Base-by-base conservation (phyloP, 371 early-diverging fungal species). In the Mortierella sp. region DNA sequence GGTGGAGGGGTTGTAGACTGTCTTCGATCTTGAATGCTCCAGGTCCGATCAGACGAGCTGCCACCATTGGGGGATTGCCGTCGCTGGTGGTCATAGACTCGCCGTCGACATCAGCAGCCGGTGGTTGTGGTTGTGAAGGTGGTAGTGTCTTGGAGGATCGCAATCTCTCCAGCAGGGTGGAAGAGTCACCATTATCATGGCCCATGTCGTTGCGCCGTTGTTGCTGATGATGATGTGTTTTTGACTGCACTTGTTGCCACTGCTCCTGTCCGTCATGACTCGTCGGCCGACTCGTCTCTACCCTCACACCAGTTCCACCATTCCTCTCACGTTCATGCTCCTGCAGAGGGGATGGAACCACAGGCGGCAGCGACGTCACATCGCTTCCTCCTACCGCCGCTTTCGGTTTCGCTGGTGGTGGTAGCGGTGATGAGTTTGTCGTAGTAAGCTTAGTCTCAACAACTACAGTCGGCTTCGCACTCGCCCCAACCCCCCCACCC, bases 281-380 rank as follows among this genome's bases (percentile, higher is more conserved):
- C 18, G 63, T 18, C 63, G 35, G 32, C 63, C 35, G 63, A 63
- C 58, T 63, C 8, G 75, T 14, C 65, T 75, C 75, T 24, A 49
- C 75, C 29, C 65, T 29, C 10, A 75, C 32, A 6, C 75, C 75
- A 2, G 75, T 49, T 10, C 75, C 75, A 1, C 65, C 75, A 11
- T 48, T 48, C 7, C 65, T 60, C 29, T 44, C 44, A n/a, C 29
- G 2, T 8, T 32, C 29, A 32, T 4, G 46, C 21, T 55, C 73
- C 38, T 48, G 38, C 8, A 21, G 14, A 5, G 29, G 4, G 7
- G n/a, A n/a, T 27, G 35, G 21, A 51, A 51, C 21, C 51, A 6
- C 49, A 5, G 49, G 49, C 18, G 49, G 46, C 14, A 14, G 46
- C 14, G 14, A 0, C 12, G 44, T 44, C 44, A 44, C 46, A 46